Base-by-base conservation (phyloP, 495 filamentous ascomycete species). In the Aspergillus cristatus region DNA sequence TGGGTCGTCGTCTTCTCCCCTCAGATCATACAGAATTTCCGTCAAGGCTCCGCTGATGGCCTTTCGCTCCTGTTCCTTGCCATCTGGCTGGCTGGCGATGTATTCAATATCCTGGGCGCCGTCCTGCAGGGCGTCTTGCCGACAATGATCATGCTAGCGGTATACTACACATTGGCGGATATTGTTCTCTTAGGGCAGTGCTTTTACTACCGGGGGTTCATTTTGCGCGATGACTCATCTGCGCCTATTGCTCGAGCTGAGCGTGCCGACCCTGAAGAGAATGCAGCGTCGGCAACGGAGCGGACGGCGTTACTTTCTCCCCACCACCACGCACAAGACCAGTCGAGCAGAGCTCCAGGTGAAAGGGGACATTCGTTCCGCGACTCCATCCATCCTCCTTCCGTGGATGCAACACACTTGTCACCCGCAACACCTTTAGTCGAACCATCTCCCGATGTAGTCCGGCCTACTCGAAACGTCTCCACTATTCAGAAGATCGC, bases 1-100 rank as follows among this genome's bases (percentile, higher is more conserved):
- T 98, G 91, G 91, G 82, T 98, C 14, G 87, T 96, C 18, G 91
- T 98, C 26, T 98, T 94, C 67, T 88, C 89, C 0, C 91, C 91
- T 7, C 91, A 98, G 43, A 98, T 98, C 46, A 74, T 95, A 47
- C 87, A 94, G 53, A 96, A 96, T 51, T 95, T 96, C 62, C 79
- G 78, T 36, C 79, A 91, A 25, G 65, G 75, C 45, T 91, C 84
- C 22, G 86, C 89, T 31, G 84, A 96, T 54, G 91, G 86, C 4
- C 73, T 98, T 0, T 94, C 86, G 0, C 73, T 97, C 35, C 74
- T 83, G 18, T 98, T 98, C 60, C 74, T 98, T 46, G 71, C 88
- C 32, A 73, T 93, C 41, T 98, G 91, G 91, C 70, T 94, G 3
- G 69, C 79, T 4, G 91, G 91, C 14, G 91, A 98, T 79, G 76